Conservation (phyloP, 257 asterid species). For the Misopates orontium region DNA sequence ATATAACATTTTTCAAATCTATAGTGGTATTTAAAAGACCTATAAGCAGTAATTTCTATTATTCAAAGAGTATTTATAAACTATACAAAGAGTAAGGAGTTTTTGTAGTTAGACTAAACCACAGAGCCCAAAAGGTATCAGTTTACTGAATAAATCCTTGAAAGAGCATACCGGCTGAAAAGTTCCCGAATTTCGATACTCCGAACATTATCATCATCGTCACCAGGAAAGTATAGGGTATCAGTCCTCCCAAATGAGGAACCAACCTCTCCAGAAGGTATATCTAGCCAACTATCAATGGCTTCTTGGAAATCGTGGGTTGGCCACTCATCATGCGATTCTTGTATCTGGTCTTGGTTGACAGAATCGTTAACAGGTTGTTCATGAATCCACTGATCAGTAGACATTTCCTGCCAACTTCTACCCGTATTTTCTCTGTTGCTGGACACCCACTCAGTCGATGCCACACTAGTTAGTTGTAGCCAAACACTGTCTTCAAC, state of each 20-base stretch:
- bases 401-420: constrained; percentile 42
- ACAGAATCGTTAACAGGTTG: constrained; percentile 35
- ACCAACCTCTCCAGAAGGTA: constrained; percentile 55
- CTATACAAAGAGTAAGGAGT: no score
- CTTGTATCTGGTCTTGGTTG: constrained; percentile 46
- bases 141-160: not conserved
- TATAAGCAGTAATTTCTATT: no score
- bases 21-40: no score
- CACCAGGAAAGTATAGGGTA: constrained; percentile 48
- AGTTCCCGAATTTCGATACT: constrained; percentile 79
- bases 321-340: constrained; percentile 59
- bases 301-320: constrained; percentile 57
- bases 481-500: constrained; percentile 30
- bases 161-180: constrained; percentile 64
- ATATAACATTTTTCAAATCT: no score
- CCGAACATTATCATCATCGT: constrained; percentile 63
- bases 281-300: constrained; percentile 66
- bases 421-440: constrained; percentile 32
- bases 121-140: not conserved
- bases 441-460: constrained; percentile 36
- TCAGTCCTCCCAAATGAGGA: constrained; percentile 44
- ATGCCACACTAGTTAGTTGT: constrained; percentile 17
- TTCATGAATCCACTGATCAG: constrained; percentile 44
- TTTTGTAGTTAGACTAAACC: no score
- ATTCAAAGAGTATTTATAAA: no score